Base-by-base conservation (phyloP, 2,329 filamentous ascomycete genomes). In the Talaromyces sp. region DNA sequence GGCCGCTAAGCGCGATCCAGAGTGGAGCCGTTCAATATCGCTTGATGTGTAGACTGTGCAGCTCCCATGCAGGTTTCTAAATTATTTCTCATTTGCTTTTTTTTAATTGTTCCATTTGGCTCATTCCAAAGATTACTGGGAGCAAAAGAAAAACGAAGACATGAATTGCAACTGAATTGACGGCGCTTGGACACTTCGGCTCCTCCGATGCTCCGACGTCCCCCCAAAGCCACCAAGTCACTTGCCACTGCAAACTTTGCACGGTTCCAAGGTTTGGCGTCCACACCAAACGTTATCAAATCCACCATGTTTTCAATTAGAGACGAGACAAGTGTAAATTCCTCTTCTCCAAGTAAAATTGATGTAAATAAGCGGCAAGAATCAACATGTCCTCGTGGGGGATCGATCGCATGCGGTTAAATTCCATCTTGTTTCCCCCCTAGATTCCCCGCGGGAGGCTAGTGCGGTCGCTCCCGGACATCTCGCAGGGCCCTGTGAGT, bases 1-100 rank as follows among this genome's bases (percentile, higher is more conserved):
- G 45, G 50, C 49, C 56, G 47, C 55, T 57, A 55, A 46, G 24
- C 24, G 24, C 5, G 24, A 27, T 27, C 9, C 2, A 40, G 17
- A 37, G 45, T 50, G 35, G 37, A 29, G 41, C 50, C 36, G n/a
- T n/a, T n/a, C n/a, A n/a, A n/a, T n/a, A n/a, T n/a, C n/a, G n/a
- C n/a, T n/a, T n/a, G n/a, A n/a, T n/a, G n/a, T n/a, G n/a, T n/a
- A n/a, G n/a, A n/a, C n/a, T n/a, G n/a, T n/a, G n/a, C n/a, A n/a
- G n/a, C n/a, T n/a, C n/a, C n/a, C n/a, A n/a, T n/a, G n/a, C n/a
- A n/a, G n/a, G n/a, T n/a, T n/a, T n/a, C n/a, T n/a, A n/a, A n/a
- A n/a, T n/a, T n/a, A n/a, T n/a, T n/a, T n/a, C n/a, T n/a, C n/a
- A n/a, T 1, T 8, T 14, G 27, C 3, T 37, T 46, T 20, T 43